Conservation (phyloP, 345 rosid species). For the Sisymbrium altissimum region DNA sequence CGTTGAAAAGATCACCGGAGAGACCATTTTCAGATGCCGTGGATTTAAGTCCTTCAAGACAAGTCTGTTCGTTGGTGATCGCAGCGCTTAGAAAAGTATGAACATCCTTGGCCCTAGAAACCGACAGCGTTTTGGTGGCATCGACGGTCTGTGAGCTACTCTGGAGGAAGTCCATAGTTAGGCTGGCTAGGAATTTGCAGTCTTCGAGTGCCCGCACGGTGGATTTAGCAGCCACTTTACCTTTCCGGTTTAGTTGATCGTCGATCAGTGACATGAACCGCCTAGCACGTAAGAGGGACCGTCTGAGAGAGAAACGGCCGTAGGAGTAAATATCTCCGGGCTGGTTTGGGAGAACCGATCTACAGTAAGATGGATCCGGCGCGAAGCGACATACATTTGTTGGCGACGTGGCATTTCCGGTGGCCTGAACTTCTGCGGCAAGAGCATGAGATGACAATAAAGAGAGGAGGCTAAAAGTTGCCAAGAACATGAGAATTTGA, state of each 20-base stretch:
- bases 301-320: slow-evolving; percentile 52
- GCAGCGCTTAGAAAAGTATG: slow-evolving; percentile 74
- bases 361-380: slow-evolving; percentile 65
- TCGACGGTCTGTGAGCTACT: slow-evolving; percentile 47
- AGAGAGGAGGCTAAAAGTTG: slow-evolving; percentile 10
- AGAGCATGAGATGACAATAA: slow-evolving; percentile 22
- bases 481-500: slow-evolving; percentile 25
- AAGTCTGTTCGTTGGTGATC: slow-evolving; percentile 74
- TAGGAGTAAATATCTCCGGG: slow-evolving; percentile 51
- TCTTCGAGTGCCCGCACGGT: slow-evolving; percentile 69
- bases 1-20: slow-evolving; percentile 52
- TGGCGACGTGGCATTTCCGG: slow-evolving; percentile 27
- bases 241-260: slow-evolving; percentile 38
- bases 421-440: background rate
- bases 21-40: slow-evolving; percentile 52
- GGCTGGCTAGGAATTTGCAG: slow-evolving; percentile 53
- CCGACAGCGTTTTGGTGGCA: slow-evolving; percentile 43
- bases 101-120: slow-evolving; percentile 52
- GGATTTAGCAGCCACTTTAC: slow-evolving; percentile 38
- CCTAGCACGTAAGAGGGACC: slow-evolving; percentile 59
- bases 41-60: slow-evolving; percentile 57
- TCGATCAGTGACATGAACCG: slow-evolving; percentile 50
- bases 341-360: slow-evolving; percentile 49
- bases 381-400: slow-evolving; percentile 49
- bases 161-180: slow-evolving; percentile 53